Evolutionary conservation across 2,329 filamentous ascomycete species (phyloP).

Genomic region (Ophidiomyces ophidiicola): DNA sequence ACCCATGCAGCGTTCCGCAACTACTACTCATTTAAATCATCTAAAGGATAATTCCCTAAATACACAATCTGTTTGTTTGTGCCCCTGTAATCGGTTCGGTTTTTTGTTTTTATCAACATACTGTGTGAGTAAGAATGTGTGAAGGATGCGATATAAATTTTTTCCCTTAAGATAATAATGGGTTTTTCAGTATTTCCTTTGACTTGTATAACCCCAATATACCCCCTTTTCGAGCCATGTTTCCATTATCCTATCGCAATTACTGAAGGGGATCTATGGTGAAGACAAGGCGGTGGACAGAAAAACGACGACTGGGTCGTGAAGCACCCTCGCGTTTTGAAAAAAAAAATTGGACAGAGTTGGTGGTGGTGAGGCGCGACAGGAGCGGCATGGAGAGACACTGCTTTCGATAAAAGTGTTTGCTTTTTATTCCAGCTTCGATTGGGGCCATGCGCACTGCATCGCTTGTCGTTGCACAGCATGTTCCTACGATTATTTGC

Average conservation of each 20-base stretch:
- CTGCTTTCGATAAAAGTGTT: conserved; percentile 1
- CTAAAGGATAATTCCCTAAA: conserved; percentile 4
- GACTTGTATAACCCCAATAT: conserved; percentile 13
- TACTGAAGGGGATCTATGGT: conserved; percentile 8
- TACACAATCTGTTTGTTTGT: conserved; percentile 6
- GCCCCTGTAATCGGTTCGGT: conserved; percentile 12
- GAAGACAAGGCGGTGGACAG: conserved; percentile 10
- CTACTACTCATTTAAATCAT: conserved; percentile 4
- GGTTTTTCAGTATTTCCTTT: conserved; percentile 4
- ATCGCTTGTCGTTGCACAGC: not conserved
- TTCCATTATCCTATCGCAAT: conserved; percentile 5
- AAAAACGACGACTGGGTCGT: not conserved
- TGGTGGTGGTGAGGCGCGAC: not conserved
- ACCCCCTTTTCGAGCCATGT: conserved; percentile 12
- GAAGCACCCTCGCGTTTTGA: conserved; percentile 1
- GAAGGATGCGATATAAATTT: not conserved
- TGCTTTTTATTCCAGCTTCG: conserved; percentile 4
- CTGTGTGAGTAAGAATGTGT: conserved; percentile 12
- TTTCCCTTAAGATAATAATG: conserved; percentile 7
- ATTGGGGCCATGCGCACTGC: not conserved
- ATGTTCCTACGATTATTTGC: conserved; percentile 2
- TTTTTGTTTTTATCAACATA: conserved; percentile 24
- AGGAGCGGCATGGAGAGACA: not conserved
- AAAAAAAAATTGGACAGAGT: conserved; percentile 4
- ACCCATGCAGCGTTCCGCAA: conserved; percentile 18